Evolutionary conservation across 2,329 filamentous ascomycete genomes (phyloP).

Genomic region (Botrytis galanthina): DNA sequence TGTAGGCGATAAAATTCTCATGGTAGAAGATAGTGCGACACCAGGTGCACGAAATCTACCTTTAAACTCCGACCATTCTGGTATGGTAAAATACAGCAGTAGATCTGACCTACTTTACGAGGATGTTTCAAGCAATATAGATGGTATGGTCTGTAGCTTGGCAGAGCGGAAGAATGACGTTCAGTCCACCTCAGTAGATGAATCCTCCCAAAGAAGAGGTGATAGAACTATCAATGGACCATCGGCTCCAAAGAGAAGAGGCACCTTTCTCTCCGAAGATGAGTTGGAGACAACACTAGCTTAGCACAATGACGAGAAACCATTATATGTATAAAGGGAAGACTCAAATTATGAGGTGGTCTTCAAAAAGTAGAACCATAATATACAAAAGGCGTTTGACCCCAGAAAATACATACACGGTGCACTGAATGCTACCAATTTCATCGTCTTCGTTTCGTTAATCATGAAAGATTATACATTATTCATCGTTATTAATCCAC

Average conservation of each 20-base stretch:
- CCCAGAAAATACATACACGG: neutral
- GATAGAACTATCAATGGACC: neutral
- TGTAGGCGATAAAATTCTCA: neutral
- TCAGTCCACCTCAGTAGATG: neutral
- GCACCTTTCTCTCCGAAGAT: neutral
- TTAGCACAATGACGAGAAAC: neutral
- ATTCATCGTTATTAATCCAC: neutral
- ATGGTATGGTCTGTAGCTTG: neutral
- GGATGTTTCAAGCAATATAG: conserved; percentile 11
- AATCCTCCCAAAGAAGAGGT: neutral
- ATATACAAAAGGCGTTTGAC: neutral
- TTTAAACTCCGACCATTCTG: conserved; percentile 15
- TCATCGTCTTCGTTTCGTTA: neutral
- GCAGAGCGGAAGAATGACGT: neutral
- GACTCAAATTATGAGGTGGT: neutral
- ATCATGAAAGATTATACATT: neutral
- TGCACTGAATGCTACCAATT: no score
- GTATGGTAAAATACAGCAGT: conserved; percentile 16
- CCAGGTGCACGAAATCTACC: conserved; percentile 11
- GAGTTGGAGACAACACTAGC: neutral
- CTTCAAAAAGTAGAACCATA: neutral
- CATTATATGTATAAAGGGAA: no score
- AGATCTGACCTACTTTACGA: neutral
- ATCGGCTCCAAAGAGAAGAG: neutral
- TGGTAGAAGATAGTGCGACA: conserved; percentile 13